A percentile compares a stretch with the other conserved stretches of the same genome.
phyloP scores from a whole-genome alignment of 2,329 filamentous ascomycete genomes.

The Penicillium italicum region DNA sequence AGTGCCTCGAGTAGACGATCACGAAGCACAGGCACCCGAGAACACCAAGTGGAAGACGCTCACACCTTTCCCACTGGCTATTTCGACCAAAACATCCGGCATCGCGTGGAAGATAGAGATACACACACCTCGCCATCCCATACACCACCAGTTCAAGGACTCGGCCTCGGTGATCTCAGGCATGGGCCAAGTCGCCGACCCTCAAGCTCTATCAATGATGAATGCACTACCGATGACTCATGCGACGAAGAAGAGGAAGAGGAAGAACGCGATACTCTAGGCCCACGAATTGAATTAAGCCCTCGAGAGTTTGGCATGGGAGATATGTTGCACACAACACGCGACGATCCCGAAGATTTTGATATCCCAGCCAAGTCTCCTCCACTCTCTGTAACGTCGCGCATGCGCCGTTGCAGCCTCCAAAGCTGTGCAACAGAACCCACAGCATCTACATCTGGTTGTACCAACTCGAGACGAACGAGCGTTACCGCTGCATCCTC shows the following conservation, averaged over 20 bases:
- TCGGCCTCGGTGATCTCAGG: constrained; percentile 13
- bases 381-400: constrained; percentile 36
- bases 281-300: neutral
- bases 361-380: constrained; percentile 33
- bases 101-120: constrained; percentile 15
- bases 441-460: constrained; percentile 25
- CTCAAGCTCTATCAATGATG: neutral
- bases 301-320: constrained; percentile 7
- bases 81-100: constrained; percentile 30
- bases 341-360: constrained; percentile 20
- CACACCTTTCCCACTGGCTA: constrained; percentile 28
- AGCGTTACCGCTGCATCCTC: constrained; percentile 32
- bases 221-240: constrained; percentile 17
- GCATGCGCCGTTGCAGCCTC: constrained; percentile 35
- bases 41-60: neutral
- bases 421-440: constrained; percentile 32
- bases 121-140: neutral
- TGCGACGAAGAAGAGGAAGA: constrained; percentile 26
- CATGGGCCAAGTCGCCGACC: neutral
- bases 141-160: constrained; percentile 3
- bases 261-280: constrained; percentile 18
- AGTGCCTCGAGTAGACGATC: neutral
- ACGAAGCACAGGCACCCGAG: neutral
- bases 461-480: constrained; percentile 31
- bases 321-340: constrained; percentile 1